These are phyloP conservation scores for Pestalotiopsis sp. DNA, from an alignment of 2,329 filamentous ascomycete genomes.

Conservation along the genomic window DNA sequence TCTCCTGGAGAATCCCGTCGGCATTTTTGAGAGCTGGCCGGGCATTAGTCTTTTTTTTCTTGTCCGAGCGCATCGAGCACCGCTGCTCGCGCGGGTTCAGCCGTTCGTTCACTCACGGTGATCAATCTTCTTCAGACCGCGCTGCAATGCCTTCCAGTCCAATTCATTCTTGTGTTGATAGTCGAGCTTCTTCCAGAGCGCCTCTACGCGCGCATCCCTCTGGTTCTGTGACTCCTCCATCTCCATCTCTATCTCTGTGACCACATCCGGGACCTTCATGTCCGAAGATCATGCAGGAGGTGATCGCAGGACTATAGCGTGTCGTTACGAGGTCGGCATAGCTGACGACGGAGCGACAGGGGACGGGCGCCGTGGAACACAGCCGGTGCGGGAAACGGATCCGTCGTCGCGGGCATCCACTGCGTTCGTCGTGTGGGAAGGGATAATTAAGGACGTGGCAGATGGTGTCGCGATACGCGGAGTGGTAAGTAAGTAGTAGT, in stretches of 20 bases:
- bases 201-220: slow-evolving; percentile 79
- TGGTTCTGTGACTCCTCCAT: slow-evolving; percentile 77
- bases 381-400: not conserved
- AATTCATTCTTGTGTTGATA: slow-evolving; percentile 76
- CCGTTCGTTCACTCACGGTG: slow-evolving; percentile 69
- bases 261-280: slow-evolving; percentile 53
- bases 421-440: not conserved
- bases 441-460: not conserved
- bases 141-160: slow-evolving; percentile 82
- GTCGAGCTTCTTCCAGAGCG: slow-evolving; percentile 84
- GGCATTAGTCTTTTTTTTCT: not conserved
- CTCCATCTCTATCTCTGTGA: slow-evolving; percentile 61
- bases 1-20: slow-evolving; percentile 78
- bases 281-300: slow-evolving; percentile 41
- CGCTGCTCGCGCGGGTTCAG: slow-evolving; percentile 16
- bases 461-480: not conserved
- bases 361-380: not conserved
- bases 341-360: not conserved
- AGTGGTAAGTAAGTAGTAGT: not conserved
- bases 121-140: slow-evolving; percentile 84
- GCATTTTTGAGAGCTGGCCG: slow-evolving; percentile 81
- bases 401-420: slow-evolving; percentile 1
- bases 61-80: slow-evolving; percentile 16
- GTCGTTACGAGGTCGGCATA: slow-evolving; percentile 30
- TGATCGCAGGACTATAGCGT: slow-evolving; percentile 25